Evolutionary conservation across 768 basidiomycete species (phyloP).

Genomic region (Pholiota molesta): DNA sequence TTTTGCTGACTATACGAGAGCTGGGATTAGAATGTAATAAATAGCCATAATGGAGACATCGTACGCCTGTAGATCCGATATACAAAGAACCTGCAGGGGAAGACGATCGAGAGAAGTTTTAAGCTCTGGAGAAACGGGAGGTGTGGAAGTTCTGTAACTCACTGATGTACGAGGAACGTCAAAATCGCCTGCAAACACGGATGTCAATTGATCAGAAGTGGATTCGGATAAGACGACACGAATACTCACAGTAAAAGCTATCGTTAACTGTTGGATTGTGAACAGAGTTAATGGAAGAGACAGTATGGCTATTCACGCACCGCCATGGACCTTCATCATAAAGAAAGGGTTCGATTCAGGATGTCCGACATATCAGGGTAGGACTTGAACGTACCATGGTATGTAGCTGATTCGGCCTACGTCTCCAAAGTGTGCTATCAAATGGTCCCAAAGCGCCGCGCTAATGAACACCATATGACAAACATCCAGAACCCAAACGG

Average conservation of each 20-base stretch:
- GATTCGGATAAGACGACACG: background rate
- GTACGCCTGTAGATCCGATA: background rate
- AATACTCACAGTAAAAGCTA: background rate
- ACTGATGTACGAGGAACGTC: background rate
- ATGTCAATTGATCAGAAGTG: background rate
- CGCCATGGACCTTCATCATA: background rate
- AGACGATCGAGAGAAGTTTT: background rate
- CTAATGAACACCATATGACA: conserved; percentile 44
- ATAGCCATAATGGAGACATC: background rate
- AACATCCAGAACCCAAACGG: conserved; percentile 35
- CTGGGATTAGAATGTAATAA: background rate
- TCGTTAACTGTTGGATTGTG: background rate
- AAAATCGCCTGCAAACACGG: background rate
- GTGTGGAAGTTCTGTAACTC: background rate
- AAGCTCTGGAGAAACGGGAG: background rate
- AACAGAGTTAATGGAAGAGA: background rate
- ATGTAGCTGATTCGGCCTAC: conserved; percentile 40
- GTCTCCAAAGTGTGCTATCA: conserved; percentile 48
- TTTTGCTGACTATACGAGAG: background rate
- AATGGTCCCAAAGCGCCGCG: conserved; percentile 42
- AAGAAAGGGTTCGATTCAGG: background rate
- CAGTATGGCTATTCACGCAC: background rate
- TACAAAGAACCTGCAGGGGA: background rate
- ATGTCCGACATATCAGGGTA: background rate
- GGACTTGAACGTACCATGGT: conserved; percentile 38